These are phyloP conservation scores for Panellus pusillus DNA, from an alignment of 768 basidiomycete species.

Conservation along the genomic window DNA sequence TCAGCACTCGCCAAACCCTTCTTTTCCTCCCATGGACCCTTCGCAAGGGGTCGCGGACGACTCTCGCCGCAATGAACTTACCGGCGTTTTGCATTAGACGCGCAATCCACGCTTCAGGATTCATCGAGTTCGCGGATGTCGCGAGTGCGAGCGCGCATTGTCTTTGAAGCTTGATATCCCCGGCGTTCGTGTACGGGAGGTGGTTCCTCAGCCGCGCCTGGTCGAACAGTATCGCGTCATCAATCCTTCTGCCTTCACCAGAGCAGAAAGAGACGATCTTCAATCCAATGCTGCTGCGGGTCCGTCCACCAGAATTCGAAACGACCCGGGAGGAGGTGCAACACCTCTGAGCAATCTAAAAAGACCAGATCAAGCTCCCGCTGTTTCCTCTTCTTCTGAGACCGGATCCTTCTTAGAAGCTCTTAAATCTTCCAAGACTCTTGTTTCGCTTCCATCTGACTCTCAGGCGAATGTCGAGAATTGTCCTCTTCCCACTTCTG, in stretches of 20 bases:
- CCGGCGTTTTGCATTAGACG: slow-evolving; percentile 5
- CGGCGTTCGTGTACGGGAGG: slow-evolving; percentile 22
- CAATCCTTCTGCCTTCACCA: slow-evolving; percentile 15
- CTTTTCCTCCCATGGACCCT: neutral
- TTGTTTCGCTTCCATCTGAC: slow-evolving; percentile 8
- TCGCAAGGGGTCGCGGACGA: too few species aligned
- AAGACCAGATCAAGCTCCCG: neutral
- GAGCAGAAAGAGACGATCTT: neutral
- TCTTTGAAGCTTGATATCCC: slow-evolving; percentile 21
- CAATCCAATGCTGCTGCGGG: slow-evolving; percentile 1
- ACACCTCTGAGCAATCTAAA: slow-evolving; percentile 1
- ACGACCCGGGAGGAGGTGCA: neutral
- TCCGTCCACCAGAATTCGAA: slow-evolving; percentile 2
- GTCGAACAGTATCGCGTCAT: slow-evolving; percentile 20
- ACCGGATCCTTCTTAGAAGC: slow-evolving; percentile 13
- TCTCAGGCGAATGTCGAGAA: neutral
- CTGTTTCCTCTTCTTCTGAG: slow-evolving; percentile 1
- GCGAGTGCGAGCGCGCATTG: slow-evolving; percentile 25
- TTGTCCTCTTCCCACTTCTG: neutral
- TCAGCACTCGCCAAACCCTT: neutral
- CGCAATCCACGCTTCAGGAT: slow-evolving; percentile 19
- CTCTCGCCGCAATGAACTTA: too few species aligned
- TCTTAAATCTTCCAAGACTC: slow-evolving; percentile 10
- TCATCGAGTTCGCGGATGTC: slow-evolving; percentile 21
- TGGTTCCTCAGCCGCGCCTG: slow-evolving; percentile 21